phyloP scores from a whole-genome alignment of 2,329 filamentous ascomycete genomes.

The Cladobotryum protrusum region DNA sequence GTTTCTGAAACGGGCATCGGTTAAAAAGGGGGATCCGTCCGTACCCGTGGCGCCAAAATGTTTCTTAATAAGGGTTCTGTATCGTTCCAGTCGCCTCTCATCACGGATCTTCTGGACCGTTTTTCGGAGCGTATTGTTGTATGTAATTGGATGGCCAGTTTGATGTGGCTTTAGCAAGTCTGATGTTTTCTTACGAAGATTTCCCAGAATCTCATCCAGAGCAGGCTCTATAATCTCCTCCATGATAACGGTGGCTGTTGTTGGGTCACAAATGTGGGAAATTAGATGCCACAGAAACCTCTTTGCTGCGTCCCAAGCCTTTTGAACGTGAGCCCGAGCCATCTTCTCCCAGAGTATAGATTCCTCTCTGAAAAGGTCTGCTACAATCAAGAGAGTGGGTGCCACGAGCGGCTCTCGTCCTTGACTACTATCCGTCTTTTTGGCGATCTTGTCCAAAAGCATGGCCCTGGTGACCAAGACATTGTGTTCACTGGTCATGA shows the following conservation, averaged over 20 bases:
- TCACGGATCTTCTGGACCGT: conserved; percentile 26
- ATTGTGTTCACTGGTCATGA: neutral
- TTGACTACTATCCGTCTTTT: conserved; percentile 17
- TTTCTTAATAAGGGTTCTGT: neutral
- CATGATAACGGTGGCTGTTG: conserved; percentile 13
- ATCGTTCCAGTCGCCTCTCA: conserved; percentile 1
- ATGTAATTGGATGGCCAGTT: conserved; percentile 44
- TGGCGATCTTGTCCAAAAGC: conserved; percentile 18
- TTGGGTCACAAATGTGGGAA: conserved; percentile 12
- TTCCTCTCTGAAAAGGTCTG: conserved; percentile 55
- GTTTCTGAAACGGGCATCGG: neutral
- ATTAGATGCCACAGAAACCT: conserved; percentile 9
- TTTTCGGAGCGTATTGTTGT: conserved; percentile 42
- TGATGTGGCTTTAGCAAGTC: conserved; percentile 41
- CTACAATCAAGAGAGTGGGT: conserved; percentile 54
- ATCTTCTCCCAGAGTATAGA: conserved; percentile 47
- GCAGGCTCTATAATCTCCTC: conserved; percentile 13
- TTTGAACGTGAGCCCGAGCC: conserved; percentile 23
- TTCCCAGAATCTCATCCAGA: conserved; percentile 14
- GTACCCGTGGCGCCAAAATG: neutral
- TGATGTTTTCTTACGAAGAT: conserved; percentile 33
- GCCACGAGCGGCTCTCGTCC: conserved; percentile 52
- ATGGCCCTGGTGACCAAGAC: conserved; percentile 9
- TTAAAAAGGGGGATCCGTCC: neutral
- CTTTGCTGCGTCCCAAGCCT: conserved; percentile 12